Base-by-base conservation (phyloP, 495 filamentous ascomycete genomes). In the Geopyxis carbonaria region DNA sequence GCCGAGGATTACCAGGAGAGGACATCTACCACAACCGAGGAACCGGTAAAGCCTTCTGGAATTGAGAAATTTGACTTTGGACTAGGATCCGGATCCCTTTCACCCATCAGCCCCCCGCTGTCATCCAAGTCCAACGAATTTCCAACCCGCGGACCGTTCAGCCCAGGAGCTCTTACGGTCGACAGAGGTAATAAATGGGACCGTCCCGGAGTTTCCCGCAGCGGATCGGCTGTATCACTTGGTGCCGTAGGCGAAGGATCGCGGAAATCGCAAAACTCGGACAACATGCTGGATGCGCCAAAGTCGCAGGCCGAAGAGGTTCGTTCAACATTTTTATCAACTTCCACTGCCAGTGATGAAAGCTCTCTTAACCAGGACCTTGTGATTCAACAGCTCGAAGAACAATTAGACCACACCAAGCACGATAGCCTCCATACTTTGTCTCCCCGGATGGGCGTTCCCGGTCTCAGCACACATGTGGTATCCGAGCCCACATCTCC, bases 61-160 rank as follows among this genome's bases (percentile, higher is more conserved):
- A 28, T 47, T 48, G 37, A 45, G 44, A 16, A 35, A 40, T 53
- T 53, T 39, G 51, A 53, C 42, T 53, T 53, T 46, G 50, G 49
- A 5, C 33, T 53, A 16, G 47, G 39, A 5, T 43, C 39, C 32
- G 50, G 28, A 37, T 46, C 48, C 15, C 47, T 31, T 31, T 50
- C 43, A 8, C 49, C 50, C 20, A 34, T 48, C 16, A 53, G 50
- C 32, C 45, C 48, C 8, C 50, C 50, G 5, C 40, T 48, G 18
- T 42, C 44, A 1, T 37, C 40, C 10, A 48, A 42, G 14, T 38
- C 33, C 28, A 34, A 40, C 21, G 39, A 53, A 19, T 48, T 53
- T 22, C 48, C 49, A 4, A 40, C 41, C 1, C 49, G 53, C 15
- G 44, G 40, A 16, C 41, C 49, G 1, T 53, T 53, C 27, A 48